Evolutionary conservation across 2,329 filamentous ascomycete genomes (phyloP).

Genomic region (Didymella lethalis): DNA sequence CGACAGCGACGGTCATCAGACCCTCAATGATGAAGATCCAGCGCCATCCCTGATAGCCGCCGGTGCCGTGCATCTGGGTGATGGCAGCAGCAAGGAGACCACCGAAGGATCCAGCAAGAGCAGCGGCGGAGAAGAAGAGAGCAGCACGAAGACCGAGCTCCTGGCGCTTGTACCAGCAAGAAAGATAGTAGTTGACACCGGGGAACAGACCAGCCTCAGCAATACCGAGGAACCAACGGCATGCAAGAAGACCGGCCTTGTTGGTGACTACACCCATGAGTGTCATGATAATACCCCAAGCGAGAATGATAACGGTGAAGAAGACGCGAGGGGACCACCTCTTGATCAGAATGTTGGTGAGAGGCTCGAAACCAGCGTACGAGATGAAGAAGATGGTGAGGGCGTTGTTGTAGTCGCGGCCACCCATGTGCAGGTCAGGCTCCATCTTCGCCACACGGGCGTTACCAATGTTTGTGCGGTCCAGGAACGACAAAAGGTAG

Average conservation of each 20-base stretch:
- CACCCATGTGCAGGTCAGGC: constrained; percentile 45
- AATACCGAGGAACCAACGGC: constrained; percentile 50
- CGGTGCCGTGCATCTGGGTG: constrained; percentile 66
- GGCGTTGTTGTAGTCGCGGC: constrained; percentile 70
- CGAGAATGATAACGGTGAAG: constrained; percentile 57
- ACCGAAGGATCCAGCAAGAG: constrained; percentile 67
- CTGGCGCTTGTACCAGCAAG: constrained; percentile 64
- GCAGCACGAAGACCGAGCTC: constrained; percentile 63
- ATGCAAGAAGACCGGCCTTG: constrained; percentile 45
- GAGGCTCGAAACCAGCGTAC: constrained; percentile 58
- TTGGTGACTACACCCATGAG: constrained; percentile 58
- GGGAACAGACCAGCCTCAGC: constrained; percentile 52
- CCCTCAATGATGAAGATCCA: constrained; percentile 53
- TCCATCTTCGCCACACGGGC: constrained; percentile 50
- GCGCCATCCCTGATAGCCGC: constrained; percentile 53
- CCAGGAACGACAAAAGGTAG: constrained; percentile 54
- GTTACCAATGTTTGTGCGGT: constrained; percentile 56
- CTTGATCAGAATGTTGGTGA: constrained; percentile 70
- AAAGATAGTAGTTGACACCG: constrained; percentile 63
- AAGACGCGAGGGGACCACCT: constrained; percentile 61
- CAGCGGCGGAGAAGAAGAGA: constrained; percentile 67
- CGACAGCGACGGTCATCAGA: constrained; percentile 49
- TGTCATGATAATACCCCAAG: constrained; percentile 60
- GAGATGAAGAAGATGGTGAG: constrained; percentile 71
- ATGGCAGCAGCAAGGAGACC: constrained; percentile 67